Evolutionary conservation across 441 rosid genomes (phyloP).

Genomic region (Croton setiger): DNA sequence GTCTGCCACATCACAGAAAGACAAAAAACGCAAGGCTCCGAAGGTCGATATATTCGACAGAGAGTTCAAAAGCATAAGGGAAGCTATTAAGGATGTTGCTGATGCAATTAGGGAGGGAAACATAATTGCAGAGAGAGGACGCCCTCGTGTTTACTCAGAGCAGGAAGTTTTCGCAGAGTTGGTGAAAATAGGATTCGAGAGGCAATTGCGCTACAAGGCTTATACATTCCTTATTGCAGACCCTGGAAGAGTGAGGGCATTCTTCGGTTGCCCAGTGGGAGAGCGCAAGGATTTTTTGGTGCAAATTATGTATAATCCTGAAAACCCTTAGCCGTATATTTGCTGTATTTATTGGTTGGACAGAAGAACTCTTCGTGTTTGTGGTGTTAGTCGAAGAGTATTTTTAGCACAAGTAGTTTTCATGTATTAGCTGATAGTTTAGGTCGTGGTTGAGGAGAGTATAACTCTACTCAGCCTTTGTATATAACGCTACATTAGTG

Average conservation of each 20-base stretch:
- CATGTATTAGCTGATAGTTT: background rate
- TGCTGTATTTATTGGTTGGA: background rate
- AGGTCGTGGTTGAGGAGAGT: background rate
- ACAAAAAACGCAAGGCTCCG: conserved; percentile 22
- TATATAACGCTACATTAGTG: background rate
- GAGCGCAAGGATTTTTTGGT: conserved; percentile 26
- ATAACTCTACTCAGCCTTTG: background rate
- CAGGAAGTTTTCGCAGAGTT: conserved; percentile 29
- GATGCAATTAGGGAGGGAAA: conserved; percentile 29
- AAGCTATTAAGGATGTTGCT: conserved; percentile 29
- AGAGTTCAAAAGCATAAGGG: conserved; percentile 20
- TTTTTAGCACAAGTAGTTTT: background rate
- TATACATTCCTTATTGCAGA: conserved; percentile 26
- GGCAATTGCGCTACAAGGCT: conserved; percentile 21
- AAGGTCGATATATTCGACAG: conserved; percentile 17
- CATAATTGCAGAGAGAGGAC: conserved; percentile 25
- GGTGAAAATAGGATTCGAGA: conserved; percentile 22
- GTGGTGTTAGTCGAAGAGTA: conserved; percentile 6
- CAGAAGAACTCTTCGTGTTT: background rate
- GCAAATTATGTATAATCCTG: conserved; percentile 27
- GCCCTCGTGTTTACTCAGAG: conserved; percentile 25
- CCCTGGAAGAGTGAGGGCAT: conserved; percentile 22
- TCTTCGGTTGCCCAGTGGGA: conserved; percentile 26
- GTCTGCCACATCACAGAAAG: conserved; percentile 22
- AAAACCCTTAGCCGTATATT: conserved; percentile 7